These are phyloP conservation scores for Spergularia marina DNA, from an alignment of 148 eudicot genomes.

Conservation along the genomic window DNA sequence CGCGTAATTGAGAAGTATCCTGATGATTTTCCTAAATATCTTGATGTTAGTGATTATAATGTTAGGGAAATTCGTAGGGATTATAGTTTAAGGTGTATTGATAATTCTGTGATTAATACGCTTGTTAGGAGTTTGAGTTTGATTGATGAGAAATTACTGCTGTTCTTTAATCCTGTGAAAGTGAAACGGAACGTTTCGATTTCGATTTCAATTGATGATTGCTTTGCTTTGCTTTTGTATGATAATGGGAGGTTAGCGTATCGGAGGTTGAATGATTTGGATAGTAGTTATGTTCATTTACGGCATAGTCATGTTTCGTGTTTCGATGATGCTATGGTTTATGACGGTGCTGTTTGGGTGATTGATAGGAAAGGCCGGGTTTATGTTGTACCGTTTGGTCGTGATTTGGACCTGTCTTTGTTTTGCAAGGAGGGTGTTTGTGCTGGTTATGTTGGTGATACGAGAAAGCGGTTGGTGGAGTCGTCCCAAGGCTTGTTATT, in stretches of 20 bases:
- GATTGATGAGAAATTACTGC: neutral
- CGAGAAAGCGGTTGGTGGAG: conserved; percentile 16
- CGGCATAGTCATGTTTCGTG: neutral
- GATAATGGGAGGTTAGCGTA: conserved; percentile 7
- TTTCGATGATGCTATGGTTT: conserved; percentile 11
- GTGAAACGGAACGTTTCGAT: neutral
- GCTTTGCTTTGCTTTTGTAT: conserved; percentile 6
- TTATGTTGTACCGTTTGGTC: neutral
- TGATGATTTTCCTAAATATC: no score
- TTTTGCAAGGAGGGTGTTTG: neutral
- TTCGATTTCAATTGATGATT: neutral
- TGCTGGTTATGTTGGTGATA: neutral
- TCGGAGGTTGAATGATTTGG: neutral
- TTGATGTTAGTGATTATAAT: no score
- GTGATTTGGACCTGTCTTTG: neutral
- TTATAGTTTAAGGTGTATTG: no score
- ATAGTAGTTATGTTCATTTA: neutral
- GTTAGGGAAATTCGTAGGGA: no score
- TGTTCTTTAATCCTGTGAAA: neutral
- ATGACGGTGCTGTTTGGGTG: neutral
- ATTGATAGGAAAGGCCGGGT: neutral
- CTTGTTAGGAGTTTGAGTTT: no score
- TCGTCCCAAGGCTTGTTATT: conserved; percentile 9
- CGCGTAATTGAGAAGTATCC: no score
- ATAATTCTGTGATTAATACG: no score